Conservation (phyloP, 176 grass and related monocot genomes). For the Lolium perenne region DNA sequence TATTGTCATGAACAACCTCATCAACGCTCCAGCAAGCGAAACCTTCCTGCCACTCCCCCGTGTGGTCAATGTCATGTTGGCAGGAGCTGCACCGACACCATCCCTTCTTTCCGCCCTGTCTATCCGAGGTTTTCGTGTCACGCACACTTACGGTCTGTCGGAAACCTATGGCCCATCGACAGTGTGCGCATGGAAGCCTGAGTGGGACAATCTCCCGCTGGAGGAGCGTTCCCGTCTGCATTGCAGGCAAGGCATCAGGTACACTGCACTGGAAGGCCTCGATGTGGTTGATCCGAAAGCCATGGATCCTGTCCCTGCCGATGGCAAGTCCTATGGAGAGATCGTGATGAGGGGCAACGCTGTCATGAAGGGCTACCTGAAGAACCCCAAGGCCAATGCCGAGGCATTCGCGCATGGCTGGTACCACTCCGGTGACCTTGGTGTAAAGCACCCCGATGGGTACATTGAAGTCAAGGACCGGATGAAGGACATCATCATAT, state of each 20-base stretch:
- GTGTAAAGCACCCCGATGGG: slow-evolving; percentile 87
- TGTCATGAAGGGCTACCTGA: slow-evolving; percentile 97
- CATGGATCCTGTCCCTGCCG: slow-evolving; percentile 74
- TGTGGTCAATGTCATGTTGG: slow-evolving; percentile 70
- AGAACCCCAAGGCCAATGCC: slow-evolving; percentile 79
- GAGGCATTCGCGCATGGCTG: slow-evolving; percentile 80
- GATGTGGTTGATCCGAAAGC: slow-evolving; percentile 80
- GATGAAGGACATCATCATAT: slow-evolving; percentile 97
- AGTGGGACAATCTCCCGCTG: slow-evolving; percentile 71
- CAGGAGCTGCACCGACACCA: slow-evolving; percentile 81
- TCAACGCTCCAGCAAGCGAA: slow-evolving; percentile 82
- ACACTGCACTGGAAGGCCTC: slow-evolving; percentile 71
- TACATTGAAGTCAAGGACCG: slow-evolving; percentile 93
- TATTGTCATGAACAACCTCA: slow-evolving; percentile 75
- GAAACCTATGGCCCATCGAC: slow-evolving; percentile 88
- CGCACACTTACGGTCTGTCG: slow-evolving; percentile 87
- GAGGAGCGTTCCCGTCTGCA: slow-evolving; percentile 77
- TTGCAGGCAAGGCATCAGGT: slow-evolving; percentile 79
- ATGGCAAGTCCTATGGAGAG: slow-evolving; percentile 80
- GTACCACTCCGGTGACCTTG: slow-evolving; percentile 93
- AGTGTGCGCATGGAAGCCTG: slow-evolving; percentile 77
- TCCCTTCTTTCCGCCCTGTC: slow-evolving; percentile 69
- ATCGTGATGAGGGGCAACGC: slow-evolving; percentile 85
- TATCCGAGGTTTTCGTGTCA: slow-evolving; percentile 73
- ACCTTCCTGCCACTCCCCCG: slow-evolving; percentile 73